Conservation (phyloP, 495 filamentous ascomycete species). For the Trichoderma reesei region DNA sequence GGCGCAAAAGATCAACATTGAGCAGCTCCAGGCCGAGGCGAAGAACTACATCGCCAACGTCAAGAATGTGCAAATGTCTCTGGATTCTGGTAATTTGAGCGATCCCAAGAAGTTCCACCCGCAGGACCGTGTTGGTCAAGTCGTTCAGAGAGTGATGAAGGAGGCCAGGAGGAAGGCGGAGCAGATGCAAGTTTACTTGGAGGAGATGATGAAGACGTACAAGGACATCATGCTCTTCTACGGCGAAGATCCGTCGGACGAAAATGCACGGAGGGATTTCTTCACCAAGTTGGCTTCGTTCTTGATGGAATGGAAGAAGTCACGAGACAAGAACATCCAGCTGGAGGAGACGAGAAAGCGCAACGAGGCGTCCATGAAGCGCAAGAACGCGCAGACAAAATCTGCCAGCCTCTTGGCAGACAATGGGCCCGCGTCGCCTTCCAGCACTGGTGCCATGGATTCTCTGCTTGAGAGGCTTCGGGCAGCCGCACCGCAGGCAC, state of each 20-base stretch:
- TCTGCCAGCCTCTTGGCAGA: conserved; percentile 36
- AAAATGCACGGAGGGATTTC: conserved; percentile 92
- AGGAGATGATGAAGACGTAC: conserved; percentile 84
- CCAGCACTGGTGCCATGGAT: conserved; percentile 87
- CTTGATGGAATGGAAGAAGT: conserved; percentile 92
- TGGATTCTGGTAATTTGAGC: conserved; percentile 89
- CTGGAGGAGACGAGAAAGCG: conserved; percentile 74
- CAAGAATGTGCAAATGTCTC: conserved; percentile 79
- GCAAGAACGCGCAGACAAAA: conserved; percentile 65
- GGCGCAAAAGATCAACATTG: conserved; percentile 91
- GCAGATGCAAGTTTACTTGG: conserved; percentile 87
- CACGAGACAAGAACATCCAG: conserved; percentile 77
- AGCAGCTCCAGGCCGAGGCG: conserved; percentile 82
- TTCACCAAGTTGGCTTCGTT: conserved; percentile 91
- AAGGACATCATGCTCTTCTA: conserved; percentile 97
- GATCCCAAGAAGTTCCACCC: conserved; percentile 98
- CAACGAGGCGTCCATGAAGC: conserved; percentile 83
- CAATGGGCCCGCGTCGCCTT: conserved; percentile 51
- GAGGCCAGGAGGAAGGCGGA: conserved; percentile 93
- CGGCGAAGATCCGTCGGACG: conserved; percentile 85
- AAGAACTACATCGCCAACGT: conserved; percentile 92
- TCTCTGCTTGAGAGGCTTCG: conserved; percentile 91
- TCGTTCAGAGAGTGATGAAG: conserved; percentile 91
- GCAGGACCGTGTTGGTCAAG: conserved; percentile 84
- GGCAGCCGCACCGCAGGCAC: conserved; percentile 79